Conservation (phyloP, 805 yeast species). For the Nematodospora valgi region DNA sequence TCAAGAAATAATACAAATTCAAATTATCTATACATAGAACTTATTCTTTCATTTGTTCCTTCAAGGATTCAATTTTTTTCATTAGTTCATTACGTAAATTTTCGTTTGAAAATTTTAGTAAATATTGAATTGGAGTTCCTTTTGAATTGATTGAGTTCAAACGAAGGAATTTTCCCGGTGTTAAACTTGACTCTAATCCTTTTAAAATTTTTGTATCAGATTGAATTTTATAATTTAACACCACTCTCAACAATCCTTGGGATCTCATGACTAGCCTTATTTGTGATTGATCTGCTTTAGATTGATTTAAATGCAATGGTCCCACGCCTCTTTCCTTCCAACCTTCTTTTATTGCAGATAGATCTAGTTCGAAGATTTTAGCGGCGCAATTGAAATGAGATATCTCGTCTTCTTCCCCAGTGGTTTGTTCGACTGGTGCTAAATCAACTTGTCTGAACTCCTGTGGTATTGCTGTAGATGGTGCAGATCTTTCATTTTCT, state of each 20-base stretch:
- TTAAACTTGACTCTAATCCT: conserved; percentile 84
- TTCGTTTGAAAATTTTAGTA: conserved; percentile 66
- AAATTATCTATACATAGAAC: conserved; percentile 1
- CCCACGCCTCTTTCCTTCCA: conserved; percentile 98
- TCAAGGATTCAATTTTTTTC: conserved; percentile 44
- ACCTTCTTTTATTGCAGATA: conserved; percentile 63
- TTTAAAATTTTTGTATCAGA: conserved; percentile 59
- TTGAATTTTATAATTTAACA: conserved; percentile 69
- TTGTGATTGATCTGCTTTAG: conserved; percentile 31
- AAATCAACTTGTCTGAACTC: conserved; percentile 58
- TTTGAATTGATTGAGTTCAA: conserved; percentile 58
- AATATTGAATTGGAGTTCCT: conserved; percentile 75
- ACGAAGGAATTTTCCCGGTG: conserved; percentile 80
- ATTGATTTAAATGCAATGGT: conserved; percentile 70
- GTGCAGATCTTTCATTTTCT: conserved; percentile 13
- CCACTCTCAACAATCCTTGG: conserved; percentile 77
- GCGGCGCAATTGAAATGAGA: conserved; percentile 68
- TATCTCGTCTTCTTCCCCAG: conserved; percentile 89
- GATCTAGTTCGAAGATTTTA: conserved; percentile 71
- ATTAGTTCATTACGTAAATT: conserved; percentile 57
- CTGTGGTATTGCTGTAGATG: conserved; percentile 19
- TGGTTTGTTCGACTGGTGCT: conserved; percentile 52
- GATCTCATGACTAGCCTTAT: conserved; percentile 87
- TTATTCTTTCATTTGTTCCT: conserved; percentile 6
- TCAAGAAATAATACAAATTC: conserved; percentile 21